Conservation (phyloP, 164 flowering plant genomes). For the Stephania cephalantha region DNA sequence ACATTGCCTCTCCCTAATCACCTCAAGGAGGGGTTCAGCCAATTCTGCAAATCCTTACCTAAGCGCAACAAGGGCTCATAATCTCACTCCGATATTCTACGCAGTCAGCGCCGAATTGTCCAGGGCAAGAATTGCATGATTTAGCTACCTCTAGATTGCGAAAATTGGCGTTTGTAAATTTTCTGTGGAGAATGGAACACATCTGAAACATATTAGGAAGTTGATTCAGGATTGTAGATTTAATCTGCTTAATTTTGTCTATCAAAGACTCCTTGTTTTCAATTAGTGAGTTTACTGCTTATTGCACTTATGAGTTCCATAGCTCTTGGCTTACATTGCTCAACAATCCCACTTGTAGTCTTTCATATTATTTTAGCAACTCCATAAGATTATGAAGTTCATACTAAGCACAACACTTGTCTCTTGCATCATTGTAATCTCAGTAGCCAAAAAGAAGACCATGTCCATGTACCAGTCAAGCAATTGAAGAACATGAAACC, state of each 20-base stretch:
- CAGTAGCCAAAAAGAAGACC: not conserved
- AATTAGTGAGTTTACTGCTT: no score
- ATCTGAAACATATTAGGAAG: not conserved
- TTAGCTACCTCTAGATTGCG: not conserved
- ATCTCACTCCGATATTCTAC: slow-evolving; percentile 8
- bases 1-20: slow-evolving; percentile 64
- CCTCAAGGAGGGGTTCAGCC: slow-evolving; percentile 52
- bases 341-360: not conserved
- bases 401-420: not conserved
- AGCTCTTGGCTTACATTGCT: not conserved
- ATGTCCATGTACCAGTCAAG: not conserved
- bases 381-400: not conserved
- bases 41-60: slow-evolving; percentile 44
- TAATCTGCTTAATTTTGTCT: not conserved
- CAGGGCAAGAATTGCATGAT: not conserved
- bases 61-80: slow-evolving; percentile 24
- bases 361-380: not conserved
- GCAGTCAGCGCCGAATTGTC: not conserved
- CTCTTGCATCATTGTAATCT: not conserved
- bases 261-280: no score
- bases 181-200: not conserved
- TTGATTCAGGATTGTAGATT: not conserved
- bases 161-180: not conserved
- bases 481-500: not conserved
- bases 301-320: not conserved